Conservation (phyloP, 2,329 filamentous ascomycete species). For the Aureobasidium sp. region DNA sequence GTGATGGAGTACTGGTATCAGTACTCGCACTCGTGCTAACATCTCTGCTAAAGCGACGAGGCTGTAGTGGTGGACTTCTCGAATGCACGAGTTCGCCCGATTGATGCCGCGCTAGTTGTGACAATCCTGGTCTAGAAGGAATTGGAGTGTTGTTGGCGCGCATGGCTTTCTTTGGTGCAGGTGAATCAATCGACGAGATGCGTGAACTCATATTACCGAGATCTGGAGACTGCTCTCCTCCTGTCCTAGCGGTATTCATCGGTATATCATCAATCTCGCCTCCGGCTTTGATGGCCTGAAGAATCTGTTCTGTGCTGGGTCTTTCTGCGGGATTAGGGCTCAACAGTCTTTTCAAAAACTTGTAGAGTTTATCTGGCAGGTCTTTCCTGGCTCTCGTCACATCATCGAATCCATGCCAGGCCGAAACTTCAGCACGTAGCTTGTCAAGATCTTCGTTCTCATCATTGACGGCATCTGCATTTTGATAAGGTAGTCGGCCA, state of each 20-base stretch:
- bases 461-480: constrained; percentile 39
- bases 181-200: constrained; percentile 36
- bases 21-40: background rate
- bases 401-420: constrained; percentile 68
- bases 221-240: constrained; percentile 25
- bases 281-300: constrained; percentile 66
- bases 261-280: constrained; percentile 33
- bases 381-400: constrained; percentile 68
- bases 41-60: background rate
- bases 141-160: constrained; percentile 18
- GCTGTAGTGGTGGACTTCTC: background rate
- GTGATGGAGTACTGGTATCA: background rate
- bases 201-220: constrained; percentile 23
- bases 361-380: constrained; percentile 77
- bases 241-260: constrained; percentile 19
- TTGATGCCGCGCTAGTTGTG: constrained; percentile 4
- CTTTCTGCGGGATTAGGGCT: constrained; percentile 67
- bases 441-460: constrained; percentile 82
- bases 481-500: constrained; percentile 57
- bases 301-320: constrained; percentile 77
- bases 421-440: constrained; percentile 71
- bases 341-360: constrained; percentile 71
- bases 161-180: constrained; percentile 17
- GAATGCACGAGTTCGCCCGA: background rate
- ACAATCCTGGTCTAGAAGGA: constrained; percentile 14